Base-by-base conservation (phyloP, 2,329 filamentous ascomycete genomes). In the Colletotrichum noveboracense region DNA sequence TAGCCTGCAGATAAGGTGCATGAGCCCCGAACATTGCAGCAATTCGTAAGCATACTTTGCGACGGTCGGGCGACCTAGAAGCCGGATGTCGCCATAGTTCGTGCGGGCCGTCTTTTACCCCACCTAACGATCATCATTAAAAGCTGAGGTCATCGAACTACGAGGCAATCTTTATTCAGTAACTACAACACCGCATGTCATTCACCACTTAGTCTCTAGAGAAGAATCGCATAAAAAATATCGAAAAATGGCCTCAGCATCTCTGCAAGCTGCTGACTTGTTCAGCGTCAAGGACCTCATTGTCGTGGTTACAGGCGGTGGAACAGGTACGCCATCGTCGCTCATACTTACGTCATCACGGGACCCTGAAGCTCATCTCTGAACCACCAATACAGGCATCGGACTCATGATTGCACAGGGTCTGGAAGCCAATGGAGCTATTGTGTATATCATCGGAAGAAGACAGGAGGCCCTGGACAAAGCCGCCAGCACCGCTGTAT, bases 301-400 rank as follows among this genome's bases (percentile, higher is more conserved):
- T 1, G 88, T 86, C 60, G 89, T 91, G n/a, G 84, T 91, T 32
- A 91, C 89, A 0, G 89, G 89, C 21, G 90, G 89, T 14, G 89
- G 88, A 12, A 67, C 71, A 21, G 74, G 10, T 52, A 58, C 16
- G 48, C 73, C 43, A 65, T 73, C 14, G 32, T 18, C n/a, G 24
- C 9, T 26, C 14, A n/a, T 24, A 16, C 12, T 18, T 32, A 34
- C 71, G 65, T 32, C 70, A 24, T 58, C 28, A 24, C 16, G 9
- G 6, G 36, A 28, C 9, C 8, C 2, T 2, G 21, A 18, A 32
- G 28, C 28, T 16, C 30, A 52, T 14, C 34, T 16, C 64, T 68
- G n/a, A 73, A 24, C 3, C 9, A 13, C 13, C 8, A 13, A 26
- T 12, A 12, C 66, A 88, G 88, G 89, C 5, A 88, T 91, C 71